Conservation (phyloP, 108 stramenopile genomes). For the Chaetoceros muelleri region DNA sequence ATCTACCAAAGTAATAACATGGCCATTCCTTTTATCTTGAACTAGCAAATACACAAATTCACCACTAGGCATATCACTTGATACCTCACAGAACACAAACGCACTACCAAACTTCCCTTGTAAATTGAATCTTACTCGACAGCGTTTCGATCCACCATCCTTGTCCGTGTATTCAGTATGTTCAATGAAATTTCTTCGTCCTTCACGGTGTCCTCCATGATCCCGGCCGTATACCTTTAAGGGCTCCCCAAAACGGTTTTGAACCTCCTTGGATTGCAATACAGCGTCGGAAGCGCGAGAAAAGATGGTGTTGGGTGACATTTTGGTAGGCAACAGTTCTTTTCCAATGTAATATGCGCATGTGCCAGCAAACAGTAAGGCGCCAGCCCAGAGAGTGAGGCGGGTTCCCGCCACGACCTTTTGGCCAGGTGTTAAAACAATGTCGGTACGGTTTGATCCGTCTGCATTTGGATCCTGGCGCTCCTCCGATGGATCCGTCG, state of each 20-base stretch:
- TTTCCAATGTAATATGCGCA: constrained; percentile 78
- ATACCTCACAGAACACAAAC: constrained; percentile 85
- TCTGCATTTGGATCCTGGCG: too few relatives aligned
- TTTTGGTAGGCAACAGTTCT: constrained; percentile 59
- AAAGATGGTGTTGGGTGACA: constrained; percentile 86
- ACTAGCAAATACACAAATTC: constrained; percentile 78
- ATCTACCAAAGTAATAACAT: constrained; percentile 65
- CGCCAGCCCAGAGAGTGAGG: constrained; percentile 63
- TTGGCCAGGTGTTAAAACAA: constrained; percentile 83
- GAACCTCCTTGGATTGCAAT: constrained; percentile 49
- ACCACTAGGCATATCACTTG: constrained; percentile 62
- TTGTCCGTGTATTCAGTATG: constrained; percentile 72
- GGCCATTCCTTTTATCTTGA: constrained; percentile 82
- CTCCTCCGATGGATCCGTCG: too few relatives aligned
- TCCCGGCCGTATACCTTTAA: constrained; percentile 93
- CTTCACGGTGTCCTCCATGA: constrained; percentile 90
- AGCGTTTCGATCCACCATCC: constrained; percentile 83
- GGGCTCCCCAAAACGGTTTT: constrained; percentile 67
- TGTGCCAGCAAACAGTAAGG: constrained; percentile 49
- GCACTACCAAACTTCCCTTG: constrained; percentile 79
- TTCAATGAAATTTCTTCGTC: constrained; percentile 91
- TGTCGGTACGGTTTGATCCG: too few relatives aligned
- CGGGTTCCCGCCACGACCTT: constrained; percentile 79
- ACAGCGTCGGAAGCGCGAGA: constrained; percentile 48
- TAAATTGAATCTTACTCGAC: constrained; percentile 86